Evolutionary conservation across 176 grass and related monocot genomes (phyloP).

Genomic region (Eleusine coracana): DNA sequence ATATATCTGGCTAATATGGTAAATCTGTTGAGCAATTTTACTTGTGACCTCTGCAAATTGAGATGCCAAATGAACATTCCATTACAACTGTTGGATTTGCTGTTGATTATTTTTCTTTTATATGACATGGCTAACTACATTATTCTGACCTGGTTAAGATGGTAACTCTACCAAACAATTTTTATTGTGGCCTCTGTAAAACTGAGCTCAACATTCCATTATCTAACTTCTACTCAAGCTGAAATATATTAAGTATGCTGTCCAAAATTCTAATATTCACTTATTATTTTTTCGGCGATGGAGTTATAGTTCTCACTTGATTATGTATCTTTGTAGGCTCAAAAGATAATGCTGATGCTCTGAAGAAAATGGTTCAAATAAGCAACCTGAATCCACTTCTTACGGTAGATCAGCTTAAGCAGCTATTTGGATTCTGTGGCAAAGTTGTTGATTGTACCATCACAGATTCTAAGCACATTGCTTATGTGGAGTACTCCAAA

Average conservation of each 20-base stretch:
- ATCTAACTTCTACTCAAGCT: neutral
- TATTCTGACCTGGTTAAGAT: neutral
- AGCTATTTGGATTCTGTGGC: constrained; percentile 86
- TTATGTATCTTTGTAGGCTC: constrained; percentile 55
- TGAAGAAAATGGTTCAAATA: constrained; percentile 93
- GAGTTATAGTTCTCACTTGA: constrained; percentile 9
- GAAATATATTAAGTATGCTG: neutral
- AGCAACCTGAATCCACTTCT: constrained; percentile 93
- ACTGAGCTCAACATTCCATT: neutral
- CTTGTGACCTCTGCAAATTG: neutral
- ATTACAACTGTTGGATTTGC: neutral
- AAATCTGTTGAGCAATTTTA: neutral
- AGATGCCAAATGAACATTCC: neutral
- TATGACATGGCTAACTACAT: neutral
- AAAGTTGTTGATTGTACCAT: constrained; percentile 86
- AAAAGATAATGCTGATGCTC: constrained; percentile 59
- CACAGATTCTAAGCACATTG: constrained; percentile 82
- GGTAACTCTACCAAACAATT: neutral
- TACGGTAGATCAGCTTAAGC: constrained; percentile 76
- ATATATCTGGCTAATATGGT: neutral
- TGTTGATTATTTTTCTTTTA: neutral
- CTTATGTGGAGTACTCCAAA: constrained; percentile 89
- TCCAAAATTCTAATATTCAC: neutral
- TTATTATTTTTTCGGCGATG: neutral
- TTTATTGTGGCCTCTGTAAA: neutral